Evolutionary conservation across 2,329 filamentous ascomycete genomes (phyloP).

Genomic region (Verticillium nubilum): DNA sequence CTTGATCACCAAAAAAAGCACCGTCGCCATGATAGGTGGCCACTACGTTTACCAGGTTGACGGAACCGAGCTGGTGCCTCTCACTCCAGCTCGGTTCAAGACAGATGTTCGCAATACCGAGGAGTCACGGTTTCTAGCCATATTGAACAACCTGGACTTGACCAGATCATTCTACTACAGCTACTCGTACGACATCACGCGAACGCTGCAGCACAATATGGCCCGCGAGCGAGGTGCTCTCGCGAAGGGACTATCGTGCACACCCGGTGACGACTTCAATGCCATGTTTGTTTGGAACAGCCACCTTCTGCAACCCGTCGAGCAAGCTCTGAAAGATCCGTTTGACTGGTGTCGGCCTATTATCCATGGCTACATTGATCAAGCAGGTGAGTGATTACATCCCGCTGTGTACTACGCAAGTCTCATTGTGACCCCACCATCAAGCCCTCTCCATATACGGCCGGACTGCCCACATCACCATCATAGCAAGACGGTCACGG

Average conservation of each 20-base stretch:
- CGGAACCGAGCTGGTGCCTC: conserved; percentile 82
- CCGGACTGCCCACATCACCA: conserved; percentile 81
- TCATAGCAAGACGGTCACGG: conserved; percentile 86
- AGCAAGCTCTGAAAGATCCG: conserved; percentile 64
- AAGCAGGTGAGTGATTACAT: conserved; percentile 50
- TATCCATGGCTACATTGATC: conserved; percentile 94
- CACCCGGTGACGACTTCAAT: conserved; percentile 65
- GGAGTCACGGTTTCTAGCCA: conserved; percentile 82
- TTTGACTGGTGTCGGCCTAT: conserved; percentile 96
- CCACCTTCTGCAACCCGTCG: conserved; percentile 75
- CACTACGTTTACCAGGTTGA: conserved; percentile 96
- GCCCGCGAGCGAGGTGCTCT: conserved; percentile 70
- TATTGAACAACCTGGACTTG: conserved; percentile 86
- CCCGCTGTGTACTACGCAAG: neutral
- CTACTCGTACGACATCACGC: conserved; percentile 94
- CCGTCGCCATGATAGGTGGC: conserved; percentile 91
- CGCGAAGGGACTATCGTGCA: conserved; percentile 55
- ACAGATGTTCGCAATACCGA: conserved; percentile 77
- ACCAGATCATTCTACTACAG: conserved; percentile 96
- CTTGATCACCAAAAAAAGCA: conserved; percentile 90
- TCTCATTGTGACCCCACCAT: neutral
- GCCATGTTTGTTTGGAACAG: conserved; percentile 99
- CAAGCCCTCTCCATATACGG: conserved; percentile 76
- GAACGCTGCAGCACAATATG: conserved; percentile 89
- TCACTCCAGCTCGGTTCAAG: conserved; percentile 72